phyloP scores from a whole-genome alignment of 2,329 filamentous ascomycete genomes.

The Nemania diffusa region DNA sequence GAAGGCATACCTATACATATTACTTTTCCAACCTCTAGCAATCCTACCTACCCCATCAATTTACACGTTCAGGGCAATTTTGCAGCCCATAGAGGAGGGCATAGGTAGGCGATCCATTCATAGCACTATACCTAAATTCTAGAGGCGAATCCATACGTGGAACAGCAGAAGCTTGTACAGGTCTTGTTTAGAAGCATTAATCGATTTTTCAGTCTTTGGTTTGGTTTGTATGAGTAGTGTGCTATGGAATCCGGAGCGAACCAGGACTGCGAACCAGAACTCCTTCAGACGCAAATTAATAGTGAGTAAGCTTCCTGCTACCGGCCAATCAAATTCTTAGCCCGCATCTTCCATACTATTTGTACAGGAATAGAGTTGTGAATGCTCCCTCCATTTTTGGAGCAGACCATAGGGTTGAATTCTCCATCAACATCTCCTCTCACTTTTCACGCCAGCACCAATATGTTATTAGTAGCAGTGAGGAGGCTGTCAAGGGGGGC shows the following conservation, averaged over 20 bases:
- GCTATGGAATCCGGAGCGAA: constrained; percentile 6
- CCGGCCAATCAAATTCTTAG: not conserved
- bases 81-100: no score
- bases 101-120: no score
- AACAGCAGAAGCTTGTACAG: not conserved
- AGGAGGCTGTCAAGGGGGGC: constrained; percentile 37
- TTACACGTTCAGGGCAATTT: no score
- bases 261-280: constrained; percentile 24
- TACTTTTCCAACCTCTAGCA: no score
- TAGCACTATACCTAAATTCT: not conserved
- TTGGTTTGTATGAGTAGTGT: constrained; percentile 18
- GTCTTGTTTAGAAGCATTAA: not conserved
- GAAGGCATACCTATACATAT: no score
- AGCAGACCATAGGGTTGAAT: not conserved
- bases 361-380: constrained; percentile 9
- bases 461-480: constrained; percentile 38
- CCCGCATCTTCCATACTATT: constrained; percentile 6
- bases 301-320: constrained; percentile 8
- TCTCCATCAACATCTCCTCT: not conserved
- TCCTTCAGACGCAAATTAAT: constrained; percentile 2
- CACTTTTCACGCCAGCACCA: constrained; percentile 40
- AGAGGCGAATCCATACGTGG: not conserved
- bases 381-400: not conserved
- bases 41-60: no score
- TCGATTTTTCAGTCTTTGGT: constrained; percentile 5